These are phyloP conservation scores for Aspergillus sp. DNA, from an alignment of 2,329 filamentous ascomycete genomes.

Conservation along the genomic window DNA sequence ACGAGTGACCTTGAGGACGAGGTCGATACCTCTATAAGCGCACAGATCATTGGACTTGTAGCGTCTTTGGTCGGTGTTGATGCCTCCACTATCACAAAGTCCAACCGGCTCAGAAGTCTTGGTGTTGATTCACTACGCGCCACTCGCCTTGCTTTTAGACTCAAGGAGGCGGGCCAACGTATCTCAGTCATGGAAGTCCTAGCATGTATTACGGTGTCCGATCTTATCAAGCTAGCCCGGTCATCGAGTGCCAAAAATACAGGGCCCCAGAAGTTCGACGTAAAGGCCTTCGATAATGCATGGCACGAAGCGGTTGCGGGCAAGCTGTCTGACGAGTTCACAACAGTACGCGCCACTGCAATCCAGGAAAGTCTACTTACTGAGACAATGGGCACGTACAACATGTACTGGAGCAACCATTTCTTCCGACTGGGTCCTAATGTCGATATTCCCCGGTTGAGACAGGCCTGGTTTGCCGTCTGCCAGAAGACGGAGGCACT, in stretches of 20 bases:
- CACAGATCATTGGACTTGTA: constrained; percentile 23
- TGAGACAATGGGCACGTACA: constrained; percentile 39
- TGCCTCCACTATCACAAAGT: constrained; percentile 18
- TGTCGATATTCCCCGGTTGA: constrained; percentile 29
- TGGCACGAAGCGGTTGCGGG: constrained; percentile 20
- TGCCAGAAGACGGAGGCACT: constrained; percentile 34
- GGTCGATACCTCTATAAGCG: neutral
- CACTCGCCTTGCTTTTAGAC: constrained; percentile 26
- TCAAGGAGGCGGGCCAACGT: constrained; percentile 24
- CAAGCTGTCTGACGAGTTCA: constrained; percentile 20
- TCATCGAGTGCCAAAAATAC: neutral
- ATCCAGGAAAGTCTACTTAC: constrained; percentile 41
- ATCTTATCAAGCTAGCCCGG: constrained; percentile 21
- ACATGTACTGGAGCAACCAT: constrained; percentile 43
- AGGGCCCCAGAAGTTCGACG: constrained; percentile 13
- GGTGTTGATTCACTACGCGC: constrained; percentile 35
- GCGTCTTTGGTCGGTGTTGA: constrained; percentile 23
- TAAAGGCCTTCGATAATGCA: constrained; percentile 22
- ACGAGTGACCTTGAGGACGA: constrained; percentile 1
- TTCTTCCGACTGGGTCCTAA: constrained; percentile 31
- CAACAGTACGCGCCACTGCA: constrained; percentile 31
- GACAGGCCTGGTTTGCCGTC: constrained; percentile 34
- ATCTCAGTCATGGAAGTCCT: constrained; percentile 32
- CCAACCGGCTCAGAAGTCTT: constrained; percentile 26
- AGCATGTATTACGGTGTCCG: constrained; percentile 28